phyloP scores from a whole-genome alignment of 805 yeast genomes.

The Starmerella apis region DNA sequence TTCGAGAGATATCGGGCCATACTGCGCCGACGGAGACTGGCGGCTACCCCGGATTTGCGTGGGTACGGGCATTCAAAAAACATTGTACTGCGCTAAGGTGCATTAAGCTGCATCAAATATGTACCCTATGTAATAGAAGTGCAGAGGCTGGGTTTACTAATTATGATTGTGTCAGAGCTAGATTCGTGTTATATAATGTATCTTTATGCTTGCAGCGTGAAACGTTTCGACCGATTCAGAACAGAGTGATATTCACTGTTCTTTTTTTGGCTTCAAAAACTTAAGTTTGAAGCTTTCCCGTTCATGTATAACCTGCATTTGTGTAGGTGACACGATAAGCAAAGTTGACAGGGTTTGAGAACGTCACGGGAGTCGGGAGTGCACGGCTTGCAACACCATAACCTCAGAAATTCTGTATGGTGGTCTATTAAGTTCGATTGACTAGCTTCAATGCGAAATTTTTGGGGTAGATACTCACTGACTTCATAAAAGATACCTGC shows the following conservation, averaged over 20 bases:
- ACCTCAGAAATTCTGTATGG: too few relatives aligned
- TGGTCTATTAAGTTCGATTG: too few relatives aligned
- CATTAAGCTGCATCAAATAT: neutral
- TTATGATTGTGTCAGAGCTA: too few relatives aligned
- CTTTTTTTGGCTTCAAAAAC: too few relatives aligned
- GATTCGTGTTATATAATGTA: too few relatives aligned
- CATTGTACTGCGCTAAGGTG: neutral
- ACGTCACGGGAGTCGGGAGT: slow-evolving; percentile 1
- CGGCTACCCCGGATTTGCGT: slow-evolving; percentile 4
- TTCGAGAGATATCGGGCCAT: neutral
- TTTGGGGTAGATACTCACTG: too few relatives aligned
- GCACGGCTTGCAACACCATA: too few relatives aligned
- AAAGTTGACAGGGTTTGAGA: neutral
- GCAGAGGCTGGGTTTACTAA: neutral
- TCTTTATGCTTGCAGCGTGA: too few relatives aligned
- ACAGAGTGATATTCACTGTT: too few relatives aligned
- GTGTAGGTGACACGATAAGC: slow-evolving; percentile 1
- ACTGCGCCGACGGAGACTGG: slow-evolving; percentile 1
- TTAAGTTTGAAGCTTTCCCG: neutral
- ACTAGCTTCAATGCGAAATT: too few relatives aligned
- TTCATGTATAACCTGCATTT: neutral
- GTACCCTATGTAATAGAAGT: neutral
- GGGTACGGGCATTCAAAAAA: neutral
- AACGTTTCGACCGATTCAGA: too few relatives aligned
- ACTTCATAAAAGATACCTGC: too few relatives aligned